A percentile compares a stretch with the other conserved stretches of the same genome.
Conservation (phyloP, 257 asterid genomes). For the Penstemon barbatus region DNA sequence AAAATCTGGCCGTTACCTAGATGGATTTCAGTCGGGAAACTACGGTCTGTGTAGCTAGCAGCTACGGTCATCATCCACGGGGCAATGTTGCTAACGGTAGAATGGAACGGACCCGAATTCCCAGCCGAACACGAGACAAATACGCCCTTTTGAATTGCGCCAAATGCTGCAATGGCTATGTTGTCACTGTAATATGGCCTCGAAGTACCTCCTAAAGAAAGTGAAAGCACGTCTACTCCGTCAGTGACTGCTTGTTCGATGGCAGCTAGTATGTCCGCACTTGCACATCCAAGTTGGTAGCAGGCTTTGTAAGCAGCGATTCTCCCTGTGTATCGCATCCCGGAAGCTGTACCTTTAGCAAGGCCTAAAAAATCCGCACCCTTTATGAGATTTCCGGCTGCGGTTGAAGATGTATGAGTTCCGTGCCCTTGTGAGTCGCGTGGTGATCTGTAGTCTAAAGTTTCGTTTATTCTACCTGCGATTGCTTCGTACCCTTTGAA, state of each 20-base stretch:
- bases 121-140: slow-evolving; percentile 64
- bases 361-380: slow-evolving; percentile 52
- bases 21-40: slow-evolving; percentile 43
- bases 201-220: slow-evolving; percentile 59
- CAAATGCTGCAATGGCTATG: slow-evolving; percentile 66
- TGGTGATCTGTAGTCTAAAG: slow-evolving; percentile 55
- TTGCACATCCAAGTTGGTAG: slow-evolving; percentile 51
- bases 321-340: slow-evolving; percentile 59
- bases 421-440: slow-evolving; percentile 80
- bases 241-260: slow-evolving; percentile 65
- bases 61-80: slow-evolving; percentile 87
- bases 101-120: slow-evolving; percentile 57
- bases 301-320: slow-evolving; percentile 78
- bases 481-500: slow-evolving; percentile 61
- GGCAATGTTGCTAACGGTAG: slow-evolving; percentile 55
- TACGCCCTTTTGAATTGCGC: slow-evolving; percentile 58
- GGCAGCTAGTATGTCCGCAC: slow-evolving; percentile 68
- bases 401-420: slow-evolving; percentile 72
- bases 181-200: slow-evolving; percentile 48
- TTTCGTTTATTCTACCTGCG: slow-evolving; percentile 54
- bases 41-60: slow-evolving; percentile 64
- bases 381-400: slow-evolving; percentile 54
- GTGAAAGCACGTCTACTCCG: slow-evolving; percentile 66
- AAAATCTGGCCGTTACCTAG: slow-evolving; percentile 53
- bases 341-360: slow-evolving; percentile 67